Percentiles rank a stretch among this genome's conserved stretches.
These are phyloP conservation scores for Tulasnella sp. DNA, from an alignment of 768 basidiomycete genomes.

Conservation along the genomic window DNA sequence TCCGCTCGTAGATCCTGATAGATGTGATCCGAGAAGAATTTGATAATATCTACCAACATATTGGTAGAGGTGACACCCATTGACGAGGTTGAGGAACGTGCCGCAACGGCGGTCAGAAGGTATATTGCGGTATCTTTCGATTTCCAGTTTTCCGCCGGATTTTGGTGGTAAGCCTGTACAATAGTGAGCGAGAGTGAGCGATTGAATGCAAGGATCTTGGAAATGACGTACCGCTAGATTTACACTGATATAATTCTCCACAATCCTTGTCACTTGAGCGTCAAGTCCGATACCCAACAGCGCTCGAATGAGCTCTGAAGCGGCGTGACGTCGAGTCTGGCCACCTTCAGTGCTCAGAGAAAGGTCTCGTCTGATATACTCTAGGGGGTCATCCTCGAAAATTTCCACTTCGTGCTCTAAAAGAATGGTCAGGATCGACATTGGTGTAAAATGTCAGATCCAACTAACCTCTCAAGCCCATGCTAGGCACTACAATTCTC, in stretches of 20 bases:
- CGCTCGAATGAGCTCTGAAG: constrained; percentile 89
- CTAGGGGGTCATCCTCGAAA: constrained; percentile 94
- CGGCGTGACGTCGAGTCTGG: constrained; percentile 81
- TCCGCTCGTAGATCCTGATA: constrained; percentile 70
- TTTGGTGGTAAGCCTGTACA: constrained; percentile 39
- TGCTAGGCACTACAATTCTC: constrained; percentile 90
- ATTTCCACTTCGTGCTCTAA: constrained; percentile 79
- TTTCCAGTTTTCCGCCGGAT: constrained; percentile 58
- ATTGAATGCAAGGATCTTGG: background rate
- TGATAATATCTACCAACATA: constrained; percentile 79
- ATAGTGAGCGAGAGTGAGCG: background rate
- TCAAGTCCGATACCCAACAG: constrained; percentile 70
- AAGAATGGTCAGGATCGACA: background rate
- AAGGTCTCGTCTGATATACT: constrained; percentile 82
- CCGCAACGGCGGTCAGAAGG: constrained; percentile 84
- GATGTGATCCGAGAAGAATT: constrained; percentile 89
- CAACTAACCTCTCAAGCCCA: constrained; percentile 49
- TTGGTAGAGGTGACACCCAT: constrained; percentile 93
- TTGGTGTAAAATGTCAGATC: background rate
- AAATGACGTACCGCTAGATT: constrained; percentile 38
- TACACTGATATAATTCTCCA: constrained; percentile 67
- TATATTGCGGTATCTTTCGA: constrained; percentile 90
- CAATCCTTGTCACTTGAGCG: constrained; percentile 72
- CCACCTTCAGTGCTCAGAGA: constrained; percentile 46
- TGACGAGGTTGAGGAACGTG: constrained; percentile 68